Conservation (phyloP, 2,329 filamentous ascomycete genomes). For the Teratosphaeria epicoccoides region DNA sequence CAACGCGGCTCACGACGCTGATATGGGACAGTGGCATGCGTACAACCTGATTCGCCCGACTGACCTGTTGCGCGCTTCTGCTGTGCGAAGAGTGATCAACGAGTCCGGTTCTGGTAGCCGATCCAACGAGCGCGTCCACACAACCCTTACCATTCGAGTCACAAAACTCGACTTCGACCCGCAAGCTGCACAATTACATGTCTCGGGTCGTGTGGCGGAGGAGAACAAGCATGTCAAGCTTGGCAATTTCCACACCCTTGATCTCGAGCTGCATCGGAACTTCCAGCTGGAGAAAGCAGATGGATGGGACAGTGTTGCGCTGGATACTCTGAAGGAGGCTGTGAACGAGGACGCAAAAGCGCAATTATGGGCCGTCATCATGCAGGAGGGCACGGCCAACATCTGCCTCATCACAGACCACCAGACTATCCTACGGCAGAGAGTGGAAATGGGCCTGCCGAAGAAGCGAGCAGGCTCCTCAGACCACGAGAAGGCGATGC, state of each 20-base stretch:
- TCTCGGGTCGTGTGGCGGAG: constrained; percentile 53
- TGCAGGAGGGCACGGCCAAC: constrained; percentile 80
- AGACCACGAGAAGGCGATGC: constrained; percentile 49
- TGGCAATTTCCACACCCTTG: constrained; percentile 60
- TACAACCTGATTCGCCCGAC: constrained; percentile 60
- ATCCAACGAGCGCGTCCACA: constrained; percentile 49
- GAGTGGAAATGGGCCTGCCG: constrained; percentile 56
- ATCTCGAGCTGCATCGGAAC: constrained; percentile 75
- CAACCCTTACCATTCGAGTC: constrained; percentile 54
- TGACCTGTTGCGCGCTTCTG: constrained; percentile 55
- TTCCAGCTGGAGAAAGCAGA: constrained; percentile 78
- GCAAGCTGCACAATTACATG: constrained; percentile 56
- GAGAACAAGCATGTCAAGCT: constrained; percentile 59
- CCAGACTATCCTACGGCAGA: constrained; percentile 63
- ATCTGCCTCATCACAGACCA: constrained; percentile 74
- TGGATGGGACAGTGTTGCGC: constrained; percentile 83
- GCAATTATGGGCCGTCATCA: constrained; percentile 78
- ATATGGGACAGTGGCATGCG: constrained; percentile 51
- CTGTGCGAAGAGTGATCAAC: constrained; percentile 54
- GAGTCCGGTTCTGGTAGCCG: constrained; percentile 52
- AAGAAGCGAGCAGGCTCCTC: constrained; percentile 54
- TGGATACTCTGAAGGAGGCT: constrained; percentile 67
- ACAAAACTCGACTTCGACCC: constrained; percentile 60
- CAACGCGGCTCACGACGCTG: constrained; percentile 1
- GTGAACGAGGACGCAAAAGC: constrained; percentile 69